Percentiles rank a stretch among this genome's conserved stretches.
Evolutionary conservation across 139 green algal genomes (phyloP).

Genomic region (Tetradesmus lagerheimii): DNA sequence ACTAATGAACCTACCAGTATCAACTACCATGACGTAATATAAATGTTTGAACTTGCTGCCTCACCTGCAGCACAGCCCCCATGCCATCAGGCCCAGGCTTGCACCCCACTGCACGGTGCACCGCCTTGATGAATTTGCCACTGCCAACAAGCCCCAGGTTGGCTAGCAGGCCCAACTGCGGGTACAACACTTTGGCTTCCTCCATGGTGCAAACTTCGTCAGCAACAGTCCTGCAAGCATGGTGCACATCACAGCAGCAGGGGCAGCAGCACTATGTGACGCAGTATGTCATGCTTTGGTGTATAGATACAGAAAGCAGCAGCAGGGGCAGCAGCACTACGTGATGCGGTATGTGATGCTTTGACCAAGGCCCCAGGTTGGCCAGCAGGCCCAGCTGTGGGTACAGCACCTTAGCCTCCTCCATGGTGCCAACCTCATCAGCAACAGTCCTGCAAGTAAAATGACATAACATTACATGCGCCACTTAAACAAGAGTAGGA

Average conservation of each 20-base stretch:
- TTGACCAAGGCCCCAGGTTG: conserved; percentile 54
- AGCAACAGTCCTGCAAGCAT: conserved; percentile 45
- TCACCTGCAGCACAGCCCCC: not conserved
- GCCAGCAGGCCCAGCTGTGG: conserved; percentile 54
- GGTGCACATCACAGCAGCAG: not conserved
- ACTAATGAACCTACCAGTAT: no score
- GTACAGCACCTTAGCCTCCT: conserved; percentile 50
- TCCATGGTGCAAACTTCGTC: conserved; percentile 55
- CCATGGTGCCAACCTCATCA: conserved; percentile 55
- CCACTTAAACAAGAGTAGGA: no score
- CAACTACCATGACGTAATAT: no score
- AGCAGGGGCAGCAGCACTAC: not conserved
- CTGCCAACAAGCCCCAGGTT: conserved; percentile 53
- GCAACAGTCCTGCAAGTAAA: conserved; percentile 44
- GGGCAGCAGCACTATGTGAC: not conserved
- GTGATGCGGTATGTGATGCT: no score
- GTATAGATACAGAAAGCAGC: not conserved
- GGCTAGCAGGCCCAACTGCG: conserved; percentile 52
- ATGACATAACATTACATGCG: no score
- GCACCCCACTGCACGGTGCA: not conserved
- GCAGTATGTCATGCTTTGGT: no score
- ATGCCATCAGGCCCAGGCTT: not conserved
- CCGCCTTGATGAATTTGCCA: conserved; percentile 37
- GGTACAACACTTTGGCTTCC: conserved; percentile 50
- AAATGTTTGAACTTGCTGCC: no score